Conservation (phyloP, 2,329 filamentous ascomycete species). For the Arthrobotrys entomopaga region DNA sequence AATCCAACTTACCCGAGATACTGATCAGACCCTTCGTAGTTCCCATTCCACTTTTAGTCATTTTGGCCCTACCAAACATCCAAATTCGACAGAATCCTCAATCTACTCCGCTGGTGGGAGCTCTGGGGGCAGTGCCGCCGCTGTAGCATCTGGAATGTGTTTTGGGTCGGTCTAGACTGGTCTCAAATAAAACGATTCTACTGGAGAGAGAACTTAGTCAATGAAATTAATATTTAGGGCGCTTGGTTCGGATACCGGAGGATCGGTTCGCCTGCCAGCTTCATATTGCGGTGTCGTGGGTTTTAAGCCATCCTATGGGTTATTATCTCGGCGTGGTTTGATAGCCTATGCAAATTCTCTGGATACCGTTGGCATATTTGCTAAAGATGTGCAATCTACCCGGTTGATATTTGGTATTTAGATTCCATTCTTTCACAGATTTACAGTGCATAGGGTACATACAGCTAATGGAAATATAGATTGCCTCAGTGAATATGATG, state of each 20-base stretch:
- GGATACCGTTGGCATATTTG: slow-evolving; percentile 85
- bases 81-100: slow-evolving; percentile 61
- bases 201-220: slow-evolving; percentile 1
- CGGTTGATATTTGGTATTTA: slow-evolving; percentile 62
- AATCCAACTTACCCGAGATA: no score
- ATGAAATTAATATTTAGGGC: slow-evolving; percentile 65
- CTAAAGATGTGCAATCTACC: slow-evolving; percentile 67
- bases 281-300: slow-evolving; percentile 85
- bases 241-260: slow-evolving; percentile 92
- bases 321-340: slow-evolving; percentile 85
- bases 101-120: slow-evolving; percentile 80
- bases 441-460: no score
- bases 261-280: slow-evolving; percentile 85
- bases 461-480: slow-evolving; percentile 4
- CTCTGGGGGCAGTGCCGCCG: slow-evolving; percentile 91
- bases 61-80: slow-evolving; percentile 73
- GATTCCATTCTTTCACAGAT: background rate
- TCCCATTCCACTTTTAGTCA: slow-evolving; percentile 78
- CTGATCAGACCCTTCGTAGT: slow-evolving; percentile 25
- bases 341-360: slow-evolving; percentile 92
- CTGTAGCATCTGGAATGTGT: slow-evolving; percentile 74
- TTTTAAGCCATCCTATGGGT: slow-evolving; percentile 91
- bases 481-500: slow-evolving; percentile 33
- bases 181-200: slow-evolving; percentile 30
- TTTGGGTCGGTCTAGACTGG: slow-evolving; percentile 65